Evolutionary conservation across 169 alveolate genomes (phyloP), one percentile per base, ranked within the genome.

Genomic region (Prorocentrum cordatum): DNA sequence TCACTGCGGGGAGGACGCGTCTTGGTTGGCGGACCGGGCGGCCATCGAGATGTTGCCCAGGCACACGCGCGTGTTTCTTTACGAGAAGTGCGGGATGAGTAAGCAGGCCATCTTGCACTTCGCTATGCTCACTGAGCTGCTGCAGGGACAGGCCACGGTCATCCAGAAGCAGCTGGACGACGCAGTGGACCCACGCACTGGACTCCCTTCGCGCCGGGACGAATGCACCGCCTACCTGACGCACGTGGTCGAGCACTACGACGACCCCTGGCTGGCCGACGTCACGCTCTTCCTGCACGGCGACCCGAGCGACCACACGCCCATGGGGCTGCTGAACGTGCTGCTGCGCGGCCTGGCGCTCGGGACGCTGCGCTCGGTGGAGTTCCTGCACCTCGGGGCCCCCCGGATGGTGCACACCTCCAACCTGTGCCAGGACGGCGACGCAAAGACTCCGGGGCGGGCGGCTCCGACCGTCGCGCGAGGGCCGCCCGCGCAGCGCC

Each of bases 171-270:
- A 31, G 22, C 59, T 79, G 1, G 77, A 58, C 22, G 89, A 79
- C 38, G 50, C 77, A 1, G 89, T 45, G 16, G 89, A 79, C 26
- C 89, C 89, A 14, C 66, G 50, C 27, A 61, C 89, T 14, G 89
- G 89, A 22, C 77, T 36, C 20, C 45, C 77, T 7, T 75, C 89
- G 2, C 89, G 89, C 18, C 39, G 89, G 33, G 89, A 79, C 66
- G 89, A 79, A 27, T 79, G 89, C 77, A 79, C 77, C 7, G 89
- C 89, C 0, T 79, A 79, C 38, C 59, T 79, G 67, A 79, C 70
- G 29, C 89, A 79, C 27, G 77, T 61, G 58, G 54, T 42, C n/a
- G n/a, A 42, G 54, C 54, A 42, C 54, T 42, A 42, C 16, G 54
- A 42, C 16, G 16, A 16, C 16, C n/a, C n/a, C n/a, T n/a, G n/a